Conservation (phyloP, 2,329 filamentous ascomycete species). For the Diaporthe sp. region DNA sequence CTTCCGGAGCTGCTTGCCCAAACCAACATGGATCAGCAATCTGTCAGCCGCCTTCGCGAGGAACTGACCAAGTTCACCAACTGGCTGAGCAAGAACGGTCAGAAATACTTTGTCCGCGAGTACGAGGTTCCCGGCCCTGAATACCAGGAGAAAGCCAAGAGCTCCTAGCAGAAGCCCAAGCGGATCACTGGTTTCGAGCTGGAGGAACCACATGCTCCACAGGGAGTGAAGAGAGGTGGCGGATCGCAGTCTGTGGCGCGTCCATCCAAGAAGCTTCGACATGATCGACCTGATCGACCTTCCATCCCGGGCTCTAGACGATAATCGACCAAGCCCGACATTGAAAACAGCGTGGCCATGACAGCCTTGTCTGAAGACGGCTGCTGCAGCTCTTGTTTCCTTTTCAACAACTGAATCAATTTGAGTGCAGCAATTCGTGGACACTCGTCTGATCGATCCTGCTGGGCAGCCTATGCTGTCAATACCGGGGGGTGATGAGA, state of each 20-base stretch:
- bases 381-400: neutral
- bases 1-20: slow-evolving; percentile 95
- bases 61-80: slow-evolving; percentile 88
- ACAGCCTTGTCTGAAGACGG: too few relatives aligned
- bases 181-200: slow-evolving; percentile 11
- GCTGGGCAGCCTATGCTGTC: neutral
- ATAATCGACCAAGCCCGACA: neutral
- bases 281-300: neutral
- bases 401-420: neutral
- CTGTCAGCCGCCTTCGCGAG: slow-evolving; percentile 87
- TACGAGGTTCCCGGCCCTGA: slow-evolving; percentile 81
- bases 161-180: slow-evolving; percentile 27
- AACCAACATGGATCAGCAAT: slow-evolving; percentile 97
- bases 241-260: neutral
- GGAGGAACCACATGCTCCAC: neutral
- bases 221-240: neutral
- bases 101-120: slow-evolving; percentile 81
- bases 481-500: neutral
- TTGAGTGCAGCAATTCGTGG: neutral
- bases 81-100: slow-evolving; percentile 84
- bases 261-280: neutral
- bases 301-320: neutral
- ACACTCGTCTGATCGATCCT: neutral
- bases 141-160: slow-evolving; percentile 75
- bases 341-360: neutral